These are phyloP conservation scores for Cucurbita moschata DNA, from an alignment of 306 rosid species.

Conservation along the genomic window DNA sequence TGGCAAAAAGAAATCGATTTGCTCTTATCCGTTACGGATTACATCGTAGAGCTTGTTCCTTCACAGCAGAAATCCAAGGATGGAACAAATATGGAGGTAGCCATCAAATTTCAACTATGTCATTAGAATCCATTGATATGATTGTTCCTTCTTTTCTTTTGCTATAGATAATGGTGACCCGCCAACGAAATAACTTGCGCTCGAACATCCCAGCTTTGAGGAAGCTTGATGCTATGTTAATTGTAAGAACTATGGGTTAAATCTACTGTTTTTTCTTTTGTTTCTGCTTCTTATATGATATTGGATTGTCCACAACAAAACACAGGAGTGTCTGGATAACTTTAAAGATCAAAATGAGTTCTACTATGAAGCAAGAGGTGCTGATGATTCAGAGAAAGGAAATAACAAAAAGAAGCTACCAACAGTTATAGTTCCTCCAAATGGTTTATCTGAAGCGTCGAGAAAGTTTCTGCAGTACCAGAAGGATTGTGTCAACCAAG, in stretches of 20 bases:
- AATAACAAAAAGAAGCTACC: constrained; percentile 54
- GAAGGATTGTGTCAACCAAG: constrained; percentile 93
- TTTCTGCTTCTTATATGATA: neutral
- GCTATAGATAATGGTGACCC: constrained; percentile 77
- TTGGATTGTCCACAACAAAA: neutral
- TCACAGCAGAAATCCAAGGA: constrained; percentile 67
- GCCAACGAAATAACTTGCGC: constrained; percentile 81
- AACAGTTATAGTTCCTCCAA: constrained; percentile 57
- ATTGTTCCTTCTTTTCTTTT: neutral
- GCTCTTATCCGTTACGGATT: constrained; percentile 77
- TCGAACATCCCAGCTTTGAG: constrained; percentile 86
- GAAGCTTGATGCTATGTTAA: constrained; percentile 84
- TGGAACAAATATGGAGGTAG: constrained; percentile 83
- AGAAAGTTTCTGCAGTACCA: constrained; percentile 84
- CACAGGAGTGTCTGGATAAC: constrained; percentile 81
- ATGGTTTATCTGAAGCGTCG: constrained; percentile 66
- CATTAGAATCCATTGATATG: neutral
- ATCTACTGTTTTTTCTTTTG: neutral
- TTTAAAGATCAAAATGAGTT: constrained; percentile 64
- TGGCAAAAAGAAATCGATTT: constrained; percentile 82
- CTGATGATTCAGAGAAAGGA: constrained; percentile 42
- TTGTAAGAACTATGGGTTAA: constrained; percentile 33
- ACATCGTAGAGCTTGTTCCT: constrained; percentile 86
- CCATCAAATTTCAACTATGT: neutral
- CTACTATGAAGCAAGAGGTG: constrained; percentile 57